These are phyloP conservation scores for Mortierella sp. DNA, from an alignment of 371 early-diverging fungal genomes.

Conservation along the genomic window DNA sequence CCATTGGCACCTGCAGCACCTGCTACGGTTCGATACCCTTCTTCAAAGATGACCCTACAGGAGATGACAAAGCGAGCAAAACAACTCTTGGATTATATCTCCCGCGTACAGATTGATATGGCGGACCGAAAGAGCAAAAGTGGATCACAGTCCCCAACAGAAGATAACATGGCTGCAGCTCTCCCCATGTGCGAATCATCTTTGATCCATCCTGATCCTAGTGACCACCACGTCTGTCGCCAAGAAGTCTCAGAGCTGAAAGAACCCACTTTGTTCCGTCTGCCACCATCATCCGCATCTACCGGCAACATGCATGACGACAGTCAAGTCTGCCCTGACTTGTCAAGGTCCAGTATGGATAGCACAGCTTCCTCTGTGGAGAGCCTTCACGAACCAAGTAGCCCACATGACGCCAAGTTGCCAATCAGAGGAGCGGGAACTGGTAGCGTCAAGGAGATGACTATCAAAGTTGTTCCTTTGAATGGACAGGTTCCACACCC, in stretches of 20 bases:
- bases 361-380: constrained; percentile 31
- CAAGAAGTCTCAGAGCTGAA: constrained; percentile 3
- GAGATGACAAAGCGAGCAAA: constrained; percentile 72
- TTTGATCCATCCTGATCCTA: not conserved
- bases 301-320: constrained; percentile 22
- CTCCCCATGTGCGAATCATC: no score
- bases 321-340: constrained; percentile 41
- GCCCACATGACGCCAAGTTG: constrained; percentile 24
- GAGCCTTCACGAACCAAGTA: constrained; percentile 23
- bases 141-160: constrained; percentile 7
- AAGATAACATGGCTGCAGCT: no score
- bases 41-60: constrained; percentile 62
- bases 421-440: constrained; percentile 2
- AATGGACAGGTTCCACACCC: constrained; percentile 15
- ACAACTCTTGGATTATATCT: constrained; percentile 66
- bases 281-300: constrained; percentile 14
- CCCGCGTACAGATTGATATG: constrained; percentile 61
- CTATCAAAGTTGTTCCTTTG: constrained; percentile 35
- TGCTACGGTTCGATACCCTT: constrained; percentile 62
- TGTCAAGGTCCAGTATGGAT: constrained; percentile 43
- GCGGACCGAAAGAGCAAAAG: constrained; percentile 23
- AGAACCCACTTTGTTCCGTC: constrained; percentile 7
- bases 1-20: constrained; percentile 57
- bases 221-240: not conserved
- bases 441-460: constrained; percentile 21